A percentile compares a stretch with the other conserved stretches of the same genome.
These are phyloP conservation scores for Nepenthes gracilis DNA, from an alignment of 148 eudicot genomes.

Conservation along the genomic window DNA sequence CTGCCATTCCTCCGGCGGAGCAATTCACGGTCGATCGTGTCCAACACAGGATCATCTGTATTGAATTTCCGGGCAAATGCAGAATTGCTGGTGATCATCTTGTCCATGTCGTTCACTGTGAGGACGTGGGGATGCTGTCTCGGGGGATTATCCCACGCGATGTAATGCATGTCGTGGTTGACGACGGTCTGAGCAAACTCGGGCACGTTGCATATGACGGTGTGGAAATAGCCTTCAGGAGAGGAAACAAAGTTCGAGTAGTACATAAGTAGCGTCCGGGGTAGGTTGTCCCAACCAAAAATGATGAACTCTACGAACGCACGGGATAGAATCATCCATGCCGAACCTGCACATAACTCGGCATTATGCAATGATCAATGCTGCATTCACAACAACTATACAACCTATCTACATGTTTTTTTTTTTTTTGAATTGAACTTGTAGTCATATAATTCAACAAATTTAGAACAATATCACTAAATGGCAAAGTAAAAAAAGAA, in stretches of 20 bases:
- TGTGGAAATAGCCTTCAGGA: constrained; percentile 91
- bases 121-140: constrained; percentile 76
- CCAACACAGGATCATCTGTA: constrained; percentile 48
- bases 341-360: constrained; percentile 56
- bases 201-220: constrained; percentile 74
- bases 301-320: constrained; percentile 70
- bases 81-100: constrained; percentile 60
- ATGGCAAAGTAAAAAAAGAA: no score
- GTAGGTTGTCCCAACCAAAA: constrained; percentile 96
- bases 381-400: no score
- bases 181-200: constrained; percentile 47
- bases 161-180: constrained; percentile 89
- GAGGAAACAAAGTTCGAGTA: constrained; percentile 84
- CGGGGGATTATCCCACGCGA: constrained; percentile 86
- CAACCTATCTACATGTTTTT: no score
- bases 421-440: no score
- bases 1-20: constrained; percentile 50
- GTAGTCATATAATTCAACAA: no score
- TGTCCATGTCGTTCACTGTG: constrained; percentile 33
- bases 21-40: constrained; percentile 52
- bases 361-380: no score
- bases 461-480: no score
- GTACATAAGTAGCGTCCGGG: constrained; percentile 84
- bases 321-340: constrained; percentile 88
- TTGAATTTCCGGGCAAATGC: constrained; percentile 83